Base-by-base conservation (phyloP, 2,329 filamentous ascomycete species). In the Neopestalotiopsis clavispora region DNA sequence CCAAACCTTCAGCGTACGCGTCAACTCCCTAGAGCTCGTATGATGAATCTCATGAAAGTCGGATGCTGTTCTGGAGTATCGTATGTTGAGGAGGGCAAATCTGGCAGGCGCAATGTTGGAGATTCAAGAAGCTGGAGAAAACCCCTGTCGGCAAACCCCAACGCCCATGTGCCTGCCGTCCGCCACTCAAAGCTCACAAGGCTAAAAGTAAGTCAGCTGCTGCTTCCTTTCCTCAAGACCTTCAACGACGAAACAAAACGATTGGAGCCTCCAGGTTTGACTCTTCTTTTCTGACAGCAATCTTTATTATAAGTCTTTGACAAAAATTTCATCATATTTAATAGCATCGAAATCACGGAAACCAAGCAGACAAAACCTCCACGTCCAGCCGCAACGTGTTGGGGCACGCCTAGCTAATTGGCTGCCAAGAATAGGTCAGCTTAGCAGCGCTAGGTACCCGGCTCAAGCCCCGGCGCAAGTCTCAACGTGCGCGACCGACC, bases 81-180 rank as follows among this genome's bases (percentile, higher is more conserved):
- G 61, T 64, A 64, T 45, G 61, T 64, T 64, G 40, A 52, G 34
- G 23, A 30, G 3, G 61, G 61, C 38, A 17, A 64, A 32, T 64
- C 34, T 64, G 61, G 61, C 30, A 64, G 61, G 38, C 23, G 61
- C 49, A 38, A 32, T 17, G n/a, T 40, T 62, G 30, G 59, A 42
- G 32, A 20, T 59, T 59, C 23, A 59, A n/a, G 30, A 38, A 34
- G 61, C 34, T 45, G 42, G 38, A 20, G 61, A 45, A 1, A 64
- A 17, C 61, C 59, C 61, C 38, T 64, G 61, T 49, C 20, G 28
- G 38, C 20, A 59, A 7, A 17, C 5, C n/a, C n/a, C 45, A 52
- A 20, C 3, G 7, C 14, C 45, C 45, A 52, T n/a, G 45, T 52
- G n/a, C n/a, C 45, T 52, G 45, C 45, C 45, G 7, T 6, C n/a